Base-by-base conservation (phyloP, 2,329 filamentous ascomycete genomes). In the Paramyrothecium roridum region DNA sequence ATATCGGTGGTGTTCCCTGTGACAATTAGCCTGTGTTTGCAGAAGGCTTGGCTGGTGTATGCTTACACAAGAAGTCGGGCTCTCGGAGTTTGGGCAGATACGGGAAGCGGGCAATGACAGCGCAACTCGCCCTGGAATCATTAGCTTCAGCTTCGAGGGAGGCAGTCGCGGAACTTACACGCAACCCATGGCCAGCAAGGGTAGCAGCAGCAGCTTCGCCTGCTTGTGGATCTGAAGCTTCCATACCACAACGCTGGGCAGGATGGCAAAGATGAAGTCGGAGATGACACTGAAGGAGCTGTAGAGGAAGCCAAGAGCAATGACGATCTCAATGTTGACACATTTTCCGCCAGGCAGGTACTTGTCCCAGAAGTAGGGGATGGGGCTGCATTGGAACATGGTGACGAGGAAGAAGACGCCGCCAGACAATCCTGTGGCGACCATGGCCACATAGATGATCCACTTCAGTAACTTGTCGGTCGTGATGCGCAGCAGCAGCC, bases 171-270 rank as follows among this genome's bases (percentile, higher is more conserved):
- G n/a, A 62, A 64, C 66, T 55, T 66, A 69, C 74, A 77, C 61
- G 56, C 82, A 81, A 17, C 81, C 85, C 67, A 85, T 73, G 3
- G 76, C 76, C 33, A 86, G 68, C 43, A 86, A 74, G 4, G 73
- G 72, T 2, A 76, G 76, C 23, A 85, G 65, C 0, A 79, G 71
- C 3, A 72, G 45, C 61, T 84, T 85, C 0, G 77, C 78, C 48
- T 70, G 73, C 2, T 59, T 61, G 40, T 75, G 75, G 69, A 86
- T 80, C 49, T 83, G 74, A 17, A 85, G 60, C 13, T 76, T 73
- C 71, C 74, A 79, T 0, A 86, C 72, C 4, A 86, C 72, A 54
- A 78, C 76, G 1, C 79, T 73, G 0, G 80, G 80, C 8, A 83
- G 62, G 17, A 82, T 60, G 3, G 78, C 78, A 48, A 81, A 71